A percentile compares a stretch with the other conserved stretches of the same genome.
Conservation (phyloP, 2,329 filamentous ascomycete species). For the Penicillium paneum region DNA sequence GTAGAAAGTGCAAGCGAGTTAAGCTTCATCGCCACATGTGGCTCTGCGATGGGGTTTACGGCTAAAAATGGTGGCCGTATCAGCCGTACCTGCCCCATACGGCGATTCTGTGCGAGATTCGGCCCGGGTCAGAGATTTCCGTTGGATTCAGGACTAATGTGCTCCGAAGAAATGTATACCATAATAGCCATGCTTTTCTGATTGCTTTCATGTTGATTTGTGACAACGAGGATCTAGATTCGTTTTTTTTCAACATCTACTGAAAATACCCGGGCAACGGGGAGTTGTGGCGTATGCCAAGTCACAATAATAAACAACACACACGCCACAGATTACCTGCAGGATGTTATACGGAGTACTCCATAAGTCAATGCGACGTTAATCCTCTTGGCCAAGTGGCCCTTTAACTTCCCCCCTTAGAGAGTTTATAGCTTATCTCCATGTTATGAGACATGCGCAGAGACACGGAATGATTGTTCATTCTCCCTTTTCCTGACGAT, state of each 20-base stretch:
- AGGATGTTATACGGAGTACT: background rate
- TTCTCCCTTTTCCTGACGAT: background rate
- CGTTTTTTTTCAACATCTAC: background rate
- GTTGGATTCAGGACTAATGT: conserved; percentile 4
- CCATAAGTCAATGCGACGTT: background rate
- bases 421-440: background rate
- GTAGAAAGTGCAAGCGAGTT: background rate
- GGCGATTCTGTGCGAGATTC: conserved; percentile 9
- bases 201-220: background rate
- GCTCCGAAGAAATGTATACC: too few species aligned
- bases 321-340: background rate
- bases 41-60: background rate
- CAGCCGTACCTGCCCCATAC: background rate
- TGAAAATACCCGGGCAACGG: background rate
- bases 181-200: background rate
- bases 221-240: background rate
- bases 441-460: background rate
- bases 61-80: background rate
- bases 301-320: background rate
- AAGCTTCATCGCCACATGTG: conserved; percentile 10
- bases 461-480: background rate
- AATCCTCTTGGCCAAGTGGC: background rate
- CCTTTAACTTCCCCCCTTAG: background rate
- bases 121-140: conserved; percentile 13
- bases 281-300: conserved; percentile 1